Evolutionary conservation across 371 early-diverging fungal genomes (phyloP).

Genomic region (Syncephalastrum monosporum): DNA sequence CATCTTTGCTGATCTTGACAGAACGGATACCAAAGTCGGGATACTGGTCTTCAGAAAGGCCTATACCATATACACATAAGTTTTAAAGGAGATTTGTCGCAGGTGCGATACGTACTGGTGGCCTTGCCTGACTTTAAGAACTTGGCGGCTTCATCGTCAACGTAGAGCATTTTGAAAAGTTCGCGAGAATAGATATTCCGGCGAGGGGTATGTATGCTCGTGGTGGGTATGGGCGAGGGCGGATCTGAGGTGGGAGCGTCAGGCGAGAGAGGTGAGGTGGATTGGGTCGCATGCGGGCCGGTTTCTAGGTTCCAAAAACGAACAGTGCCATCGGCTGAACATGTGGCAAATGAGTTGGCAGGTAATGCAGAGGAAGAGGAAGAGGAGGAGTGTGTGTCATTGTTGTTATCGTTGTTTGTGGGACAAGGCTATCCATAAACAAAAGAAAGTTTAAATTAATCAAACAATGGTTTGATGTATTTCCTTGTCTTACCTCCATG

Average conservation of each 20-base stretch:
- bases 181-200: constrained; percentile 63
- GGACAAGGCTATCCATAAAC: constrained; percentile 27
- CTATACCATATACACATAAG: constrained; percentile 3
- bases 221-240: constrained; percentile 31
- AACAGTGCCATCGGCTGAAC: constrained; percentile 79
- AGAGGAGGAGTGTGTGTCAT: background rate
- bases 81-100: too few species aligned
- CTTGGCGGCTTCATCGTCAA: constrained; percentile 48
- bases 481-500: constrained; percentile 59
- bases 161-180: constrained; percentile 59
- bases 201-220: constrained; percentile 21
- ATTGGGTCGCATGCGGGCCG: constrained; percentile 19
- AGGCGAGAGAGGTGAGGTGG: constrained; percentile 13
- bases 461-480: constrained; percentile 3
- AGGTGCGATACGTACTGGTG: constrained; percentile 22
- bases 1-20: constrained; percentile 68
- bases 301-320: constrained; percentile 77
- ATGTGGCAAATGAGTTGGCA: constrained; percentile 71
- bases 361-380: constrained; percentile 39
- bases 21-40: constrained; percentile 72
- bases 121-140: constrained; percentile 35
- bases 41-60: constrained; percentile 34
- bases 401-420: constrained; percentile 9
- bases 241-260: constrained; percentile 9
- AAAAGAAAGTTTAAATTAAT: background rate